A percentile compares a stretch with the other conserved stretches of the same genome.
Evolutionary conservation across 2,329 filamentous ascomycete genomes (phyloP).

Genomic region (Pyrenochaeta sp.): DNA sequence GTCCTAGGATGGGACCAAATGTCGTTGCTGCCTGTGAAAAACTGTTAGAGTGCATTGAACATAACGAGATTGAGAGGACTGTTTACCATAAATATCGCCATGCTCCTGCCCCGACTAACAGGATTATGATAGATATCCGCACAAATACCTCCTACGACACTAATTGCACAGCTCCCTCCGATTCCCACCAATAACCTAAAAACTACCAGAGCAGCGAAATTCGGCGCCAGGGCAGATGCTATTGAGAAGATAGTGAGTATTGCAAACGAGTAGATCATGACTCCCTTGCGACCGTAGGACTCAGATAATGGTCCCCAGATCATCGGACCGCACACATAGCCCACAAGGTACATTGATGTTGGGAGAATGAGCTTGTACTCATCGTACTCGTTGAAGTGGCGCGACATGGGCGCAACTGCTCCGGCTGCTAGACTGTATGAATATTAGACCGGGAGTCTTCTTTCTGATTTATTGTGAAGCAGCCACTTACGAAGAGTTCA

Average conservation of each 20-base stretch:
- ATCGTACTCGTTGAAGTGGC: conserved; percentile 64
- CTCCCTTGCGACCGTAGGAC: conserved; percentile 55
- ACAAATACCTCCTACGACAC: conserved; percentile 68
- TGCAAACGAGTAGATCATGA: conserved; percentile 61
- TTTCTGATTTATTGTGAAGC: neutral
- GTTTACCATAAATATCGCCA: conserved; percentile 44
- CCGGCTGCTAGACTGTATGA: conserved; percentile 64
- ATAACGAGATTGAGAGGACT: neutral
- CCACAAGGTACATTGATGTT: conserved; percentile 60
- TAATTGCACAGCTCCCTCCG: conserved; percentile 60
- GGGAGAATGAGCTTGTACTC: conserved; percentile 56
- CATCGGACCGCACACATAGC: conserved; percentile 56
- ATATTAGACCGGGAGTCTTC: conserved; percentile 1
- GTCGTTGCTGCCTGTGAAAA: conserved; percentile 66
- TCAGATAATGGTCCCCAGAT: conserved; percentile 57
- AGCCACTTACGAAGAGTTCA: conserved; percentile 62
- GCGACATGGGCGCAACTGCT: conserved; percentile 65
- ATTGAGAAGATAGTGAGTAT: conserved; percentile 57
- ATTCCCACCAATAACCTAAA: conserved; percentile 56
- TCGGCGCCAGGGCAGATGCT: conserved; percentile 55
- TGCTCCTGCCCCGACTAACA: conserved; percentile 42
- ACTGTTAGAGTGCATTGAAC: conserved; percentile 26
- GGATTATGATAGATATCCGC: conserved; percentile 71
- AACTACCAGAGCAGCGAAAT: conserved; percentile 54
- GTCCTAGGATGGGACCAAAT: conserved; percentile 72